A percentile compares a stretch with the other conserved stretches of the same genome.
These are phyloP conservation scores for Melastoma candidum DNA, from an alignment of 441 rosid species.

Conservation along the genomic window DNA sequence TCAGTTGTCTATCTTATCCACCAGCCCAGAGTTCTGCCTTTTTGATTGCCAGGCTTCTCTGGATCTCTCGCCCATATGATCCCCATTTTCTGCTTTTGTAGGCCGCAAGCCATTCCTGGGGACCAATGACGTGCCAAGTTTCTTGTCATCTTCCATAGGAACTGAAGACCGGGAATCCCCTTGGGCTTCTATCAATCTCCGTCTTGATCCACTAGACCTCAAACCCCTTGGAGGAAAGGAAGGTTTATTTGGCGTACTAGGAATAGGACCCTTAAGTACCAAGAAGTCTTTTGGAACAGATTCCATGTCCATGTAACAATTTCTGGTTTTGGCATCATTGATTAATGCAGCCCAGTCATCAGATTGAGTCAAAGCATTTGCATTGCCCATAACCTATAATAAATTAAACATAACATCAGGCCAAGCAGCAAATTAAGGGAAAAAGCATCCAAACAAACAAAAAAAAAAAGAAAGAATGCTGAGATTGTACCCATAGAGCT, in stretches of 20 bases:
- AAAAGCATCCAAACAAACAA: slow-evolving; percentile 1
- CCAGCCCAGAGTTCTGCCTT: slow-evolving; percentile 35
- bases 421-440: background rate
- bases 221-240: slow-evolving; percentile 46
- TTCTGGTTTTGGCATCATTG: slow-evolving; percentile 78
- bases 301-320: slow-evolving; percentile 87
- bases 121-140: slow-evolving; percentile 29
- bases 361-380: slow-evolving; percentile 67
- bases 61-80: slow-evolving; percentile 47
- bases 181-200: slow-evolving; percentile 47
- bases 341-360: slow-evolving; percentile 97
- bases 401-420: slow-evolving; percentile 6
- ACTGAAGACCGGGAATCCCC: slow-evolving; percentile 63
- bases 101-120: slow-evolving; percentile 54
- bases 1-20: slow-evolving; percentile 58
- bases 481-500: slow-evolving; percentile 75
- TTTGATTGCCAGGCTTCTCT: slow-evolving; percentile 82
- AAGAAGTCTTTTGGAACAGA: slow-evolving; percentile 70
- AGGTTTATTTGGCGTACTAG: slow-evolving; percentile 39
- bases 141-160: slow-evolving; percentile 66
- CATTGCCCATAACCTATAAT: slow-evolving; percentile 93
- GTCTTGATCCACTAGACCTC: slow-evolving; percentile 61
- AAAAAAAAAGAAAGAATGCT: background rate
- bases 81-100: slow-evolving; percentile 44
- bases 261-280: slow-evolving; percentile 38